A percentile compares a stretch with the other conserved stretches of the same genome.
Evolutionary conservation across 139 green algal species (phyloP).

Genomic region (Coelastrella sp.): DNA sequence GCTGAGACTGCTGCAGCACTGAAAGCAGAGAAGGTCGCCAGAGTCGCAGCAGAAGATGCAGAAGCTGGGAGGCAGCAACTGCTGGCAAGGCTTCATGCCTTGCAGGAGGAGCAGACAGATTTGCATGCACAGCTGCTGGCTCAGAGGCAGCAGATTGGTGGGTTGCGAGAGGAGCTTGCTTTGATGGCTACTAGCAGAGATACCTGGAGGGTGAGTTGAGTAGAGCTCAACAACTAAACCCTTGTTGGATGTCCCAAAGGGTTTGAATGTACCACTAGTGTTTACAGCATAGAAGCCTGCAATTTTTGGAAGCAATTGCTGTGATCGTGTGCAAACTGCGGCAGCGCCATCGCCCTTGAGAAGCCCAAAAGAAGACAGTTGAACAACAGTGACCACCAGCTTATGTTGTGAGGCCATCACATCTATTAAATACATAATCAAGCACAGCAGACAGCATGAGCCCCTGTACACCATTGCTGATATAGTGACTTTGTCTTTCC

Average conservation of each 20-base stretch:
- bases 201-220: conserved; percentile 32
- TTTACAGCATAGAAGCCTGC: background rate
- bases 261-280: too few relatives aligned
- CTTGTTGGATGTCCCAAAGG: background rate
- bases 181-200: conserved; percentile 29
- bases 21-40: background rate
- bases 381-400: background rate
- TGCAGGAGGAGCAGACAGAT: conserved; percentile 1
- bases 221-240: background rate
- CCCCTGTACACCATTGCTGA: background rate
- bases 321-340: background rate
- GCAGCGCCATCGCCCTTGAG: too few relatives aligned
- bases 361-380: too few relatives aligned
- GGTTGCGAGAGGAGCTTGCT: conserved; percentile 1
- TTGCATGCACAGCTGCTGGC: conserved; percentile 27
- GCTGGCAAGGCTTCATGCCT: background rate
- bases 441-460: background rate
- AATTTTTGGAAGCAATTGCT: background rate
- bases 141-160: background rate
- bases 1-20: background rate
- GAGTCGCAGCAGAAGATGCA: conserved; percentile 14
- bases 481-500: background rate
- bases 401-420: background rate
- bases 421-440: background rate
- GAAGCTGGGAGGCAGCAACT: conserved; percentile 24